A percentile compares a stretch with the other conserved stretches of the same genome.
phyloP scores from a whole-genome alignment of 345 rosid genomes.

The Erodium maritimum region DNA sequence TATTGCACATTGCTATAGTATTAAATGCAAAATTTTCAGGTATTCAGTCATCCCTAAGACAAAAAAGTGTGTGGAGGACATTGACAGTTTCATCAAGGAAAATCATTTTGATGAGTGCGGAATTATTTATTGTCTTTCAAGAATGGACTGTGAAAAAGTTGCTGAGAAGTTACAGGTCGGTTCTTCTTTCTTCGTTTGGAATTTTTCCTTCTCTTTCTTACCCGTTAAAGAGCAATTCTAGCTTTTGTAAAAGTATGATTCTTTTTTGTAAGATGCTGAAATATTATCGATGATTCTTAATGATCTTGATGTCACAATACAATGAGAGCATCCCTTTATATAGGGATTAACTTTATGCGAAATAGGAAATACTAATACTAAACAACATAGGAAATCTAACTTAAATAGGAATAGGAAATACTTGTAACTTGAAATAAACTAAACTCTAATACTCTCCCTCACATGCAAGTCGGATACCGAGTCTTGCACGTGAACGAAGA shows the following conservation, averaged over 20 bases:
- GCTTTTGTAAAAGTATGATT: background rate
- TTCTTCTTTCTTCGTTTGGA: constrained; percentile 4
- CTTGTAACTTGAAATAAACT: too few species aligned
- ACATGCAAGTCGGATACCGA: too few species aligned
- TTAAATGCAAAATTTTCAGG: constrained; percentile 25
- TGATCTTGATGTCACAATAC: too few species aligned
- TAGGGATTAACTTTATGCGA: too few species aligned
- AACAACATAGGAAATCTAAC: too few species aligned
- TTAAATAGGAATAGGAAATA: too few species aligned
- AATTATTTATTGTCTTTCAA: constrained; percentile 94
- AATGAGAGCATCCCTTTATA: too few species aligned
- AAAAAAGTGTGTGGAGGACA: constrained; percentile 82
- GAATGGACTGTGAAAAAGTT: constrained; percentile 97
- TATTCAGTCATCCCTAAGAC: constrained; percentile 77
- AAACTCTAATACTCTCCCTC: too few species aligned
- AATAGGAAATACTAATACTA: too few species aligned
- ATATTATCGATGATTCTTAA: too few species aligned
- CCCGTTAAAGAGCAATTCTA: background rate
- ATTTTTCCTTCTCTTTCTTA: background rate
- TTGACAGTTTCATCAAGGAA: constrained; percentile 78
- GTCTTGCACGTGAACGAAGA: too few species aligned
- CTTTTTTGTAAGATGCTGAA: too few species aligned
- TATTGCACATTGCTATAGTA: background rate
- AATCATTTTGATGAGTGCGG: constrained; percentile 95
- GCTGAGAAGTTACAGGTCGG: constrained; percentile 70